phyloP scores from a whole-genome alignment of 441 rosid species.

The Aquilaria agallochum region DNA sequence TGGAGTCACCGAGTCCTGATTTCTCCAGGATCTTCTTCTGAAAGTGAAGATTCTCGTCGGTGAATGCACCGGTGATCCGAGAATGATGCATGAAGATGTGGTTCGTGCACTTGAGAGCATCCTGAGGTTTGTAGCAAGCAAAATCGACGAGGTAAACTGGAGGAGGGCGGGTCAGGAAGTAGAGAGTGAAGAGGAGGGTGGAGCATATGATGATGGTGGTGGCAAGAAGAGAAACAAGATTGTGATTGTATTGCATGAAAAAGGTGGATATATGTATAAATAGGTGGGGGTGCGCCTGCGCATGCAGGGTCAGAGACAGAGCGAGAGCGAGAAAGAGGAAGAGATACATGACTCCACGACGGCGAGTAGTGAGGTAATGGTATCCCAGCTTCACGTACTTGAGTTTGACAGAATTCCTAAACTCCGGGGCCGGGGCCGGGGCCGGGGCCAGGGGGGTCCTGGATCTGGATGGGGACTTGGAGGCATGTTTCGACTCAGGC shows the following conservation, averaged over 20 bases:
- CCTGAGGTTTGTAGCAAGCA: conserved; percentile 42
- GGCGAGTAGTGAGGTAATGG: conserved; percentile 33
- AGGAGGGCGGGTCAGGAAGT: conserved; percentile 36
- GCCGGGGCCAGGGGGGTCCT: conserved; percentile 13
- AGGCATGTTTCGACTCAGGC: conserved; percentile 15
- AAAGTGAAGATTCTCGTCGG: conserved; percentile 34
- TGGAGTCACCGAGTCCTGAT: conserved; percentile 40
- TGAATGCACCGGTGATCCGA: conserved; percentile 24
- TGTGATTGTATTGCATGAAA: conserved; percentile 33
- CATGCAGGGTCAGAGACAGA: conserved; percentile 30
- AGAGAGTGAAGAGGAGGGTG: conserved; percentile 30
- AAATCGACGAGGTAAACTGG: conserved; percentile 40
- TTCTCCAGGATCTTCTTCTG: conserved; percentile 38
- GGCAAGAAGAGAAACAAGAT: conserved; percentile 38
- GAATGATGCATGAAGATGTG: conserved; percentile 41
- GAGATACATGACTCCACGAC: conserved; percentile 17
- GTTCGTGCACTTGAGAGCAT: conserved; percentile 35
- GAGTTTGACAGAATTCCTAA: conserved; percentile 36
- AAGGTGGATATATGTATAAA: conserved; percentile 22
- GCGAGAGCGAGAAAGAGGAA: conserved; percentile 37
- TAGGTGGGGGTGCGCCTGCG: conserved; percentile 18
- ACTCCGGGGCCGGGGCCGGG: conserved; percentile 44
- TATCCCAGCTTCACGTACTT: conserved; percentile 49
- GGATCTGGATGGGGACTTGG: conserved; percentile 16
- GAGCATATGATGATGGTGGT: conserved; percentile 28